Evolutionary conservation across 805 yeast species (phyloP).

Genomic region (Starmera caribaea): DNA sequence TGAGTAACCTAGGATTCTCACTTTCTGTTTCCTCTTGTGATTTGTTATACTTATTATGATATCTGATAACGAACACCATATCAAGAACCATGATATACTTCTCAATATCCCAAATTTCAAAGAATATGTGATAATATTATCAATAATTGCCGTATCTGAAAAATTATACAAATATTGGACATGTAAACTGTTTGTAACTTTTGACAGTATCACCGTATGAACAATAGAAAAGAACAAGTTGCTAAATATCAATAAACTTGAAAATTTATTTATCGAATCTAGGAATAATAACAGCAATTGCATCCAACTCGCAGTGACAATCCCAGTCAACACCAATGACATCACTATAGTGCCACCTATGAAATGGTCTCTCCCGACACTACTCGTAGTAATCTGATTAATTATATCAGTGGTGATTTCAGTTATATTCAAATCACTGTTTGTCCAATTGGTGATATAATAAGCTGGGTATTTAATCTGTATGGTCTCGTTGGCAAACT

Average conservation of each 20-base stretch:
- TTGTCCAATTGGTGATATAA: constrained; percentile 38
- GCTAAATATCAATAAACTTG: constrained; percentile 45
- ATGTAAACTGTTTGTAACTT: constrained; percentile 35
- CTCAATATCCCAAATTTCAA: constrained; percentile 28
- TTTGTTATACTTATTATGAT: constrained; percentile 30
- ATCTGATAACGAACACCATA: constrained; percentile 48
- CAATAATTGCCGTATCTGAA: constrained; percentile 39
- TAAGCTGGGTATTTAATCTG: constrained; percentile 27
- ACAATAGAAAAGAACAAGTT: constrained; percentile 47
- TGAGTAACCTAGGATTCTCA: constrained; percentile 22
- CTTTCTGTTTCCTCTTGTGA: constrained; percentile 20
- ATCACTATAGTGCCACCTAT: constrained; percentile 30
- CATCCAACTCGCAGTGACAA: constrained; percentile 64
- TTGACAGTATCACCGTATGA: constrained; percentile 40
- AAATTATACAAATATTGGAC: constrained; percentile 42
- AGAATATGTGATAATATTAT: constrained; percentile 27
- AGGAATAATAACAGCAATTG: constrained; percentile 45
- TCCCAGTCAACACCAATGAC: constrained; percentile 42
- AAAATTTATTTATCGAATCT: constrained; percentile 42
- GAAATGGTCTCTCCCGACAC: constrained; percentile 11
- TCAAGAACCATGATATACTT: constrained; percentile 32
- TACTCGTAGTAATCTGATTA: too few relatives aligned
- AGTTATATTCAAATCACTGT: constrained; percentile 2
- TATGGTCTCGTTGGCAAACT: background rate
- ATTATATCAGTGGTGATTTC: constrained; percentile 7